Conservation (phyloP, 2,329 filamentous ascomycete species). For the Cercospora sp. region DNA sequence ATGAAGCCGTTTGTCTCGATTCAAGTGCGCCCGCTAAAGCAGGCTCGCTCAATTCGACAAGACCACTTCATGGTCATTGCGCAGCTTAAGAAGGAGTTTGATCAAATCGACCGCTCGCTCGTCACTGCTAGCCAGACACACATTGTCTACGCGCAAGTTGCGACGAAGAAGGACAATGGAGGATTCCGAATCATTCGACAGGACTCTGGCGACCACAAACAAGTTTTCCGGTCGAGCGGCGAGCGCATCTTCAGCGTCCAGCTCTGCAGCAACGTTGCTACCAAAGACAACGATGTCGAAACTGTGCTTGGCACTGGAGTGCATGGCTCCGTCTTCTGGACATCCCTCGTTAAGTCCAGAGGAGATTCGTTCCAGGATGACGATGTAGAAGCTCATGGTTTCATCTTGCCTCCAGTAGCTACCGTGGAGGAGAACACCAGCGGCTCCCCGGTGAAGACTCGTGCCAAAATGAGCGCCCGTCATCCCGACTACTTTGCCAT, state of each 20-base stretch:
- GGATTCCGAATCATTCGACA: slow-evolving; percentile 92
- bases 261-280: slow-evolving; percentile 65
- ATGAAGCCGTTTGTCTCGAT: slow-evolving; percentile 96
- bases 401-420: slow-evolving; percentile 83
- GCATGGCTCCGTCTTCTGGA: slow-evolving; percentile 96
- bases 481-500: slow-evolving; percentile 95
- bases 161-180: slow-evolving; percentile 66
- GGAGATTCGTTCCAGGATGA: slow-evolving; percentile 78
- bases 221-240: slow-evolving; percentile 85
- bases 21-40: slow-evolving; percentile 62
- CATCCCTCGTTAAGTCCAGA: slow-evolving; percentile 72
- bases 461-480: slow-evolving; percentile 82
- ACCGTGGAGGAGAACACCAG: slow-evolving; percentile 87
- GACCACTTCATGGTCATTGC: slow-evolving; percentile 90
- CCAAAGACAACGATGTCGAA: slow-evolving; percentile 64
- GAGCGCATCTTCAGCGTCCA: slow-evolving; percentile 95
- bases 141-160: slow-evolving; percentile 87
- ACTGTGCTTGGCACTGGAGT: slow-evolving; percentile 89
- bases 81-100: slow-evolving; percentile 93
- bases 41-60: slow-evolving; percentile 66
- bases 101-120: slow-evolving; percentile 92
- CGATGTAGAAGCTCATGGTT: slow-evolving; percentile 79
- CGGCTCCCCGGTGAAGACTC: slow-evolving; percentile 90
- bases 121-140: slow-evolving; percentile 86
- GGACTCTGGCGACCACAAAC: slow-evolving; percentile 86